Percentiles rank a stretch among this genome's conserved stretches.
Conservation (phyloP, 2,329 filamentous ascomycete genomes). For the Fusarium sp. region DNA sequence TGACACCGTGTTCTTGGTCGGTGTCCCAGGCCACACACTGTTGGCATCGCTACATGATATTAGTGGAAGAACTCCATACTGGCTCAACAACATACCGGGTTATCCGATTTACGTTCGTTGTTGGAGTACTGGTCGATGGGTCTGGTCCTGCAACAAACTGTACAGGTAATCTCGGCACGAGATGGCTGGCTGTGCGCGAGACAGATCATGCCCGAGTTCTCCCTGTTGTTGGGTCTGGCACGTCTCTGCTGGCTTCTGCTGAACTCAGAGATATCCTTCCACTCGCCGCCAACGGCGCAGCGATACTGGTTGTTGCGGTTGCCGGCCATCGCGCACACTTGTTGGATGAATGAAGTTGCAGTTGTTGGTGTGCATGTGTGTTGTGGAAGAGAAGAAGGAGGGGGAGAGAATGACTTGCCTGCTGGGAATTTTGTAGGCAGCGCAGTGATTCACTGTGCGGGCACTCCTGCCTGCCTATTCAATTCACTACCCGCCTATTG, state of each 20-base stretch:
- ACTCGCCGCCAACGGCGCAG: conserved; percentile 53
- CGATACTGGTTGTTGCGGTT: conserved; percentile 45
- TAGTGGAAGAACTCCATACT: neutral
- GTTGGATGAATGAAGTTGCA: neutral
- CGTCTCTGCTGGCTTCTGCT: conserved; percentile 47
- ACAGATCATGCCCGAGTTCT: conserved; percentile 52
- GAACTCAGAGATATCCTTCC: conserved; percentile 48
- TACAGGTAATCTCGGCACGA: conserved; percentile 46
- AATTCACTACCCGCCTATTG: neutral
- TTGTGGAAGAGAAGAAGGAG: neutral
- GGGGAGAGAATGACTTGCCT: neutral
- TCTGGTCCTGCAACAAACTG: conserved; percentile 47
- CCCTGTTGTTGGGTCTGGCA: neutral
- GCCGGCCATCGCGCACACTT: conserved; percentile 2
- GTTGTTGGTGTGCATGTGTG: neutral
- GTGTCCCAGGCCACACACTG: conserved; percentile 51
- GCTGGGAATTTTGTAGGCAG: neutral
- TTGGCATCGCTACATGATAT: conserved; percentile 47
- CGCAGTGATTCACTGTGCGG: neutral
- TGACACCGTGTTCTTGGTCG: conserved; percentile 51
- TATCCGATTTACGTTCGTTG: conserved; percentile 43
- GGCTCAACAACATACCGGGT: conserved; percentile 44
- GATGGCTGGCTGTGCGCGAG: conserved; percentile 46
- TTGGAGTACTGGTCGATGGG: conserved; percentile 46
- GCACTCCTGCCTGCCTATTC: neutral